These are phyloP conservation scores for Wickerhamiella pararugosa DNA, from an alignment of 1,139 yeast genomes.

Conservation along the genomic window DNA sequence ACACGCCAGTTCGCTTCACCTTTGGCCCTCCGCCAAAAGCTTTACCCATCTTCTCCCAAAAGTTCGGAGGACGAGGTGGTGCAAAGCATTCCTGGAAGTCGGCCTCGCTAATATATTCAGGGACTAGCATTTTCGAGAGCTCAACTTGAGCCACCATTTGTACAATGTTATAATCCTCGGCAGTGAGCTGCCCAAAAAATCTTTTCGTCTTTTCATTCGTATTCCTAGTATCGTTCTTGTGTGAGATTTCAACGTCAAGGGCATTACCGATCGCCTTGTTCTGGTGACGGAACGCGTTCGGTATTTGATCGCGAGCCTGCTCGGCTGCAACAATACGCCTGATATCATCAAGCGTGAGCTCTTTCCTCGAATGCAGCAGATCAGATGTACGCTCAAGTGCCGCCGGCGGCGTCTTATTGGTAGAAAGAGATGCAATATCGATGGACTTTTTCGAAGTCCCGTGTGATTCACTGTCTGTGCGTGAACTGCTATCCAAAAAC, in stretches of 20 bases:
- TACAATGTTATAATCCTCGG: constrained; percentile 21
- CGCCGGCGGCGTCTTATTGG: constrained; percentile 3
- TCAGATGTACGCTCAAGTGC: constrained; percentile 42
- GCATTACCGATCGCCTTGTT: constrained; percentile 6
- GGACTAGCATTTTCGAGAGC: constrained; percentile 24
- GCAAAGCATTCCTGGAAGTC: constrained; percentile 6
- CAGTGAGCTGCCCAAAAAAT: constrained; percentile 12
- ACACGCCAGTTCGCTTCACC: constrained; percentile 34
- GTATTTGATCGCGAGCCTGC: constrained; percentile 85
- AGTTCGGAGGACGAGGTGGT: constrained; percentile 26
- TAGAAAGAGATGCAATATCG: too few relatives aligned
- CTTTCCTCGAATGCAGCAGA: constrained; percentile 62
- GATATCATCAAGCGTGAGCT: constrained; percentile 85
- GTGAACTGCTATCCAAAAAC: too few relatives aligned
- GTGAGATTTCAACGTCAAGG: constrained; percentile 4
- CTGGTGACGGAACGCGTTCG: constrained; percentile 65
- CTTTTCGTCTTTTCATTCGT: constrained; percentile 3
- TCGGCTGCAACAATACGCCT: constrained; percentile 96
- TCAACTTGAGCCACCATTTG: constrained; percentile 59
- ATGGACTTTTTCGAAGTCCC: background rate
- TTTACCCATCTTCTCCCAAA: constrained; percentile 63
- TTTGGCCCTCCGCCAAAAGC: constrained; percentile 25
- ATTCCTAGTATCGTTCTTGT: constrained; percentile 4
- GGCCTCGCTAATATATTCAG: constrained; percentile 3
- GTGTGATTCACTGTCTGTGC: background rate